Base-by-base conservation (phyloP, 129 eudicot genomes). In the Flaveria robusta region DNA sequence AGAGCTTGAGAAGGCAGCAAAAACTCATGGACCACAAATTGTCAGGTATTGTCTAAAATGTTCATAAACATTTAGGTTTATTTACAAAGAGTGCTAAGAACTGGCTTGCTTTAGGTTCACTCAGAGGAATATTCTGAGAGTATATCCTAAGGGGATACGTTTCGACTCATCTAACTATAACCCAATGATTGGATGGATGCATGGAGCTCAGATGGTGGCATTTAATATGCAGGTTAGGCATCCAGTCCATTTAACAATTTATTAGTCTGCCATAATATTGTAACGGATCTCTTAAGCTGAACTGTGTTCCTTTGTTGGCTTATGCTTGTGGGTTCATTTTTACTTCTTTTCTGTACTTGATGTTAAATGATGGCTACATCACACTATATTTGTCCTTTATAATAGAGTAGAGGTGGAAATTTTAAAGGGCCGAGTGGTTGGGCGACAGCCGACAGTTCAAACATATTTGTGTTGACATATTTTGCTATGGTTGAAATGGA, bases 121-220 rank as follows among this genome's bases (percentile, higher is more conserved):
- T 31, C 97, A 91, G 77, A 74, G 74, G 83, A 91, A 91, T 79
- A 68, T 91, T 23, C 66, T 91, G 83, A 88, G 97, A 77, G 89
- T 91, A 71, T 91, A 88, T 65, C 97, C 95, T 0, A 88, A 88
- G 81, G 97, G 88, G 62, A 85, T 83, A 76, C 90, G 97, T 20
- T 66, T 91, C 5, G 87, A 84, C 85, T 91, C 97, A 1, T 91
- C 97, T 51, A 91, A 91, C 60, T 91, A 86, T 68, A 88, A 91
- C 72, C 97, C 97, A 9, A 71, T 91, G 65, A 83, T 78, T 85
- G 97, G 90, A 71, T 91, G 94, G 97, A 82, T 85, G 86, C 97
- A 88, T 83, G 97, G 97, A 72, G 97, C 94, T 83, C 97, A 91
- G 81, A 91, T 91, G 97, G 97, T 91, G 76, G 97, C 97, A 29